phyloP scores from a whole-genome alignment of 1,284 basidiomycete species.

The Spongispora temasekensis region DNA sequence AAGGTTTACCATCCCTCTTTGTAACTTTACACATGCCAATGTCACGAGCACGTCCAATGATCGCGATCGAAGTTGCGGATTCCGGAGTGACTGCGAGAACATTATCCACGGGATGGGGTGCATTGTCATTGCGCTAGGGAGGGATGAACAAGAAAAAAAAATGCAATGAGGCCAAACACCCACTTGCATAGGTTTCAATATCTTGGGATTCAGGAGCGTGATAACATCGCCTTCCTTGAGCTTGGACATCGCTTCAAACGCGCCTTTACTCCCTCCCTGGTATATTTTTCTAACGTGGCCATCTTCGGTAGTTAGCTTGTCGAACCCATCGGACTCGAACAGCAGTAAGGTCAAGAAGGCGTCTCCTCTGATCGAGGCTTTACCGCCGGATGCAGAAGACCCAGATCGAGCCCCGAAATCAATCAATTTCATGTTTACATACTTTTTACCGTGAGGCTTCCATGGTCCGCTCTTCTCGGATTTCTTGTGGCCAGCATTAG shows the following conservation, averaged over 20 bases:
- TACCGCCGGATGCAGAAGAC: slow-evolving; percentile 54
- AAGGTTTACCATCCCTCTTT: slow-evolving; percentile 79
- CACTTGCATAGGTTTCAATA: slow-evolving; percentile 85
- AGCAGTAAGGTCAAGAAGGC: slow-evolving; percentile 81
- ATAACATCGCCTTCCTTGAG: slow-evolving; percentile 88
- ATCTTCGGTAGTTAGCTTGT: slow-evolving; percentile 51
- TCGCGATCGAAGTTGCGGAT: slow-evolving; percentile 74
- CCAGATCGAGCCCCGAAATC: slow-evolving; percentile 71
- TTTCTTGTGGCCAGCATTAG: slow-evolving; percentile 21
- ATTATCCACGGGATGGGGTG: slow-evolving; percentile 77
- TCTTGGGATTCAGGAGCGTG: slow-evolving; percentile 85
- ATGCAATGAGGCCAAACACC: slow-evolving; percentile 20
- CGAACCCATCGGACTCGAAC: slow-evolving; percentile 82
- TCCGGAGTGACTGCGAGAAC: slow-evolving; percentile 88
- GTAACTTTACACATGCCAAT: slow-evolving; percentile 80
- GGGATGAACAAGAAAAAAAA: background rate
- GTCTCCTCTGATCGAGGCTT: slow-evolving; percentile 71
- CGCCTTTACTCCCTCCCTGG: slow-evolving; percentile 87
- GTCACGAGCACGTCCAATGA: slow-evolving; percentile 86
- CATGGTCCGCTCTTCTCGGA: slow-evolving; percentile 24
- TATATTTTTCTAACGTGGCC: slow-evolving; percentile 65
- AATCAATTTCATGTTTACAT: slow-evolving; percentile 84
- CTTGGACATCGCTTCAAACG: slow-evolving; percentile 87
- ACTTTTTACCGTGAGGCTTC: slow-evolving; percentile 70
- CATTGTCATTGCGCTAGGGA: slow-evolving; percentile 44